phyloP scores from a whole-genome alignment of 805 yeast species.

The Zygosaccharomyces pseudorouxii region DNA sequence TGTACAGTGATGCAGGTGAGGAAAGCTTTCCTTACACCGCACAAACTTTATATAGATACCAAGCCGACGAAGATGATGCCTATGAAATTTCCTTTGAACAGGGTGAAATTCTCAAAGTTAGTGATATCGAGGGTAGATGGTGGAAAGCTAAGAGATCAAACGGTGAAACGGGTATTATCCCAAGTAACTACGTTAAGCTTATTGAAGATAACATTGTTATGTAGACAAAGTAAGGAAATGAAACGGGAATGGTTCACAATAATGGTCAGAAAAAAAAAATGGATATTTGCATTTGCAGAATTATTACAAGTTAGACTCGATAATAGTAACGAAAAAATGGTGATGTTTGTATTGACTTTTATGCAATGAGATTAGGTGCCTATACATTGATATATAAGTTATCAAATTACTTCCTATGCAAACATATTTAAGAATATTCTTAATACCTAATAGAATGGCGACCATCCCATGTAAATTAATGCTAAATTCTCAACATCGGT shows the following conservation, averaged over 20 bases:
- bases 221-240: neutral
- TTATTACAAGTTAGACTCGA: no score
- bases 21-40: slow-evolving; percentile 73
- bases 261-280: neutral
- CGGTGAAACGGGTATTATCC: slow-evolving; percentile 95
- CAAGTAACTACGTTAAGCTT: slow-evolving; percentile 86
- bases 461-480: slow-evolving; percentile 78
- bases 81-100: slow-evolving; percentile 87
- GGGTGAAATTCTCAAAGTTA: slow-evolving; percentile 87
- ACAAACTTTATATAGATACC: slow-evolving; percentile 77
- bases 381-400: neutral
- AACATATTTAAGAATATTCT: neutral
- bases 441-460: slow-evolving; percentile 53
- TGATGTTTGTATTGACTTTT: neutral
- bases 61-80: slow-evolving; percentile 87
- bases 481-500: slow-evolving; percentile 62
- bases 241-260: neutral
- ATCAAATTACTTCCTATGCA: neutral
- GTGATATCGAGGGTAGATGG: slow-evolving; percentile 95
- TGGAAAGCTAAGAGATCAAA: slow-evolving; percentile 91
- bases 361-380: neutral
- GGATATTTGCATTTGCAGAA: neutral
- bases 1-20: slow-evolving; percentile 36
- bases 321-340: neutral
- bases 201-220: slow-evolving; percentile 37